Evolutionary conservation across 768 basidiomycete species (phyloP), one percentile per base, ranked within the genome.

Genomic region (Rhodotorula babjevae): DNA sequence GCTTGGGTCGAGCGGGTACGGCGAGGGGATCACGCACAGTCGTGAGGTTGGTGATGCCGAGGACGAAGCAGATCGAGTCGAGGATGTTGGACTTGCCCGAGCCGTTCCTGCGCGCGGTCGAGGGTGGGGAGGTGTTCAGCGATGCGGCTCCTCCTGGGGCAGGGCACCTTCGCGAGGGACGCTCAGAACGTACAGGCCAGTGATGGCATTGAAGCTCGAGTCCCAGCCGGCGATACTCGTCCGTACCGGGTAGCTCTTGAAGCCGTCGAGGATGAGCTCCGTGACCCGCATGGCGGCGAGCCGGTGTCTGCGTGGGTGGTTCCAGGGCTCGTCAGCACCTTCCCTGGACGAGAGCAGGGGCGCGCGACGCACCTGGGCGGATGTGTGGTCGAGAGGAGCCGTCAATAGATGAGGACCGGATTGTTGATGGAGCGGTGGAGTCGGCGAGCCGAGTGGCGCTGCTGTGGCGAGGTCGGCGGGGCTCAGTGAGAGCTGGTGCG

Each of bases 41-140:
- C n/a, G 90, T 84, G 90, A 97, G 91, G 81, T 97, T 98, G 4
- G 94, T 98, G 76, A 98, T 91, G 25, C 96, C 96, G 29, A 99
- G 85, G 25, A 97, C 96, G 80, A 99, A 99, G 82, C 94, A 96
- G 82, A 98, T 98, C 70, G 96, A 94, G 84, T 99, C 96, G 74
- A 99, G 87, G 78, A 99, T 98, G 83, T 99, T 99, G 70, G 93
- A 96, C 84, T 99, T 98, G 77, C 95, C 95, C 0, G 93, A 95
- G 5, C 92, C 93, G 83, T 93, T 93, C 76, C 75, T 76, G 60
- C 9, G 14, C 15, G 31, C 23, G 9, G 9, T 36, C 8, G 50
- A 58, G 44, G 40, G n/a, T 10, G 21, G 31, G 40, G 15, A 55
- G 53, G 4, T n/a, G 14, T 3, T 29, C 14, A 8, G 21, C 18